phyloP scores from a whole-genome alignment of 768 basidiomycete species.

The Tulasnella sp. region DNA sequence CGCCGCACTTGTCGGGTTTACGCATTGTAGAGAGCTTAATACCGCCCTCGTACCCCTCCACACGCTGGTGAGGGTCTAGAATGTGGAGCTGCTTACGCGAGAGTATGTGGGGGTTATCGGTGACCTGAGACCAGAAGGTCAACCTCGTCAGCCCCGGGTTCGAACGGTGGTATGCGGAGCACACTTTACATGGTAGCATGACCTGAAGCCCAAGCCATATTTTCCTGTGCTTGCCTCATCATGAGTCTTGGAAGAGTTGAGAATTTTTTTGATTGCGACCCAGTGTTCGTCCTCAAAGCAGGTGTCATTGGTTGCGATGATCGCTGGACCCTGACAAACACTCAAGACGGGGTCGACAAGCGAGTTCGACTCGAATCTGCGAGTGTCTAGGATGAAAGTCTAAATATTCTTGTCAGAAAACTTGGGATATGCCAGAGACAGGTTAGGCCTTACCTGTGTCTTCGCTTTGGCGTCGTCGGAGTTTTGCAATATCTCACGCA shows the following conservation, averaged over 20 bases:
- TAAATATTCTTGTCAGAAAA: background rate
- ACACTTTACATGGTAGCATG: constrained; percentile 15
- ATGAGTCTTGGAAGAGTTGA: constrained; percentile 16
- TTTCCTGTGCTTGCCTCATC: constrained; percentile 20
- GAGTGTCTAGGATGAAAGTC: constrained; percentile 22
- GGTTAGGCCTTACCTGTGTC: background rate
- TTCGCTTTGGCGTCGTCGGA: constrained; percentile 12
- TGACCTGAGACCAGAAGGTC: background rate
- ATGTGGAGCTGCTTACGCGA: constrained; percentile 1
- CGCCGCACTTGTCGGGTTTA: background rate
- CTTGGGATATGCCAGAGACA: no score
- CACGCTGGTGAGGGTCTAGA: constrained; percentile 19
- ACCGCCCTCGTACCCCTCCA: background rate
- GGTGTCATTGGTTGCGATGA: constrained; percentile 24
- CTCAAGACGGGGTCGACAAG: background rate
- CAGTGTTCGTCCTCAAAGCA: background rate
- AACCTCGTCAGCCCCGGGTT: background rate
- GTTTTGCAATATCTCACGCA: constrained; percentile 18
- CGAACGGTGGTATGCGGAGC: background rate
- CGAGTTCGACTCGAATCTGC: background rate
- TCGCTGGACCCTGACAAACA: constrained; percentile 22
- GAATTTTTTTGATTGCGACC: background rate
- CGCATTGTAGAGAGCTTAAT: background rate
- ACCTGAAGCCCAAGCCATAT: constrained; percentile 1
- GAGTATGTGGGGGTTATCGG: constrained; percentile 23